Percentiles rank a stretch among this genome's conserved stretches.
These are phyloP conservation scores for Curvularia verruculosa DNA, from an alignment of 2,329 filamentous ascomycete species.

Conservation along the genomic window DNA sequence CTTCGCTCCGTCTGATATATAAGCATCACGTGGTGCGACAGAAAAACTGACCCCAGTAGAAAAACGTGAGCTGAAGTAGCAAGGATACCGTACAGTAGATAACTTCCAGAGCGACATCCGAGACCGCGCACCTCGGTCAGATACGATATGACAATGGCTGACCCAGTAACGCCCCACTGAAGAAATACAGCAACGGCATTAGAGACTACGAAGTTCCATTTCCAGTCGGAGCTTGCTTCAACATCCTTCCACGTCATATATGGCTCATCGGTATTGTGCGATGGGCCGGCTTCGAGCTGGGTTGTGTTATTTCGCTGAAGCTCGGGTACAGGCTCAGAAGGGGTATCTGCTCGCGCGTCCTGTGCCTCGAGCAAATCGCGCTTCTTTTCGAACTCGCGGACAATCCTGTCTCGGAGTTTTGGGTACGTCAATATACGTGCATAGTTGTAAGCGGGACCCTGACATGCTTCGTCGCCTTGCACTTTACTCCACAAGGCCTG, in stretches of 20 bases:
- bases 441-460: conserved; percentile 6
- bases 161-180: conserved; percentile 3
- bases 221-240: not conserved
- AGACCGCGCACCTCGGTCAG: conserved; percentile 7
- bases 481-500: conserved; percentile 1
- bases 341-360: not conserved
- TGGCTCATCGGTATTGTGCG: not conserved
- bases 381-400: not conserved
- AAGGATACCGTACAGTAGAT: conserved; percentile 3
- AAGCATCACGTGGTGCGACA: conserved; percentile 4
- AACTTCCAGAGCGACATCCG: conserved; percentile 6
- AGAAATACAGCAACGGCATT: not conserved
- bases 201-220: not conserved
- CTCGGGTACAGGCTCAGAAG: not conserved
- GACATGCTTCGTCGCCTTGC: conserved; percentile 3
- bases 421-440: conserved; percentile 6
- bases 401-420: conserved; percentile 1
- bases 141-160: conserved; percentile 6
- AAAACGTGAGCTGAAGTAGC: not conserved
- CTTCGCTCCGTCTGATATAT: not conserved
- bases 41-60: not conserved
- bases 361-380: not conserved
- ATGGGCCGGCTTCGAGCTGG: not conserved
- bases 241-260: conserved; percentile 3
- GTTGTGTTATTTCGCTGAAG: not conserved